A percentile compares a stretch with the other conserved stretches of the same genome.
phyloP scores from a whole-genome alignment of 2,329 filamentous ascomycete genomes.

The Grosmannia huntii region DNA sequence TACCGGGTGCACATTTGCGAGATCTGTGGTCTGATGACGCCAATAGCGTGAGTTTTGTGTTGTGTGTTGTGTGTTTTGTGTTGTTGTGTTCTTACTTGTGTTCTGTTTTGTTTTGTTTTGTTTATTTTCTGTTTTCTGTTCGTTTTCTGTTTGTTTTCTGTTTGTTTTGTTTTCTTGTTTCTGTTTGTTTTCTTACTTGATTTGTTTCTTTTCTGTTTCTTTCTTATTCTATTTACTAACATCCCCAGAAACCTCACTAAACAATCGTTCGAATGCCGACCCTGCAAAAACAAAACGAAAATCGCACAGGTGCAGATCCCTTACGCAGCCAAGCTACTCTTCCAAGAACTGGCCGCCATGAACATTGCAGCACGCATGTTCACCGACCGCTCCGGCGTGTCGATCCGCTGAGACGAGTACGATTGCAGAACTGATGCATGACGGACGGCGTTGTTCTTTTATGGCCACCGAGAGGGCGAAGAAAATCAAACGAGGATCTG shows the following conservation, averaged over 20 bases:
- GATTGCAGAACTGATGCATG: not conserved
- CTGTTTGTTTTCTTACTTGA: not conserved
- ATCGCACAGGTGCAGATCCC: conserved; percentile 97
- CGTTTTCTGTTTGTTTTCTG: not conserved
- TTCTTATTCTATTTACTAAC: not conserved
- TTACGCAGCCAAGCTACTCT: conserved; percentile 93
- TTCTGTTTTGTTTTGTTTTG: not conserved
- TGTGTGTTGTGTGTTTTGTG: not conserved
- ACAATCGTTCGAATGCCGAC: conserved; percentile 89
- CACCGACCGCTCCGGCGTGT: conserved; percentile 68
- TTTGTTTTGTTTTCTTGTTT: not conserved
- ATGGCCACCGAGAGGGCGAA: not conserved
- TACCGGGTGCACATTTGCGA: conserved; percentile 98
- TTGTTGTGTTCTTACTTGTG: not conserved
- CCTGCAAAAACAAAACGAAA: conserved; percentile 98
- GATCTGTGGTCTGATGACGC: conserved; percentile 97
- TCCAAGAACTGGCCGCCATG: conserved; percentile 97
- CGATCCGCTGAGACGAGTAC: conserved; percentile 44
- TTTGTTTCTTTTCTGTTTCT: not conserved
- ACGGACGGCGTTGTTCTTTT: not conserved
- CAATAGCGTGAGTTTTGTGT: conserved; percentile 71
- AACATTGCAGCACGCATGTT: conserved; percentile 98
- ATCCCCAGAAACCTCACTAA: conserved; percentile 70
- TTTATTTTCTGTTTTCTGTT: not conserved
- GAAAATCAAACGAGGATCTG: not conserved